phyloP scores from a whole-genome alignment of 352 stramenopile genomes.

The Globisporangium spiculum region DNA sequence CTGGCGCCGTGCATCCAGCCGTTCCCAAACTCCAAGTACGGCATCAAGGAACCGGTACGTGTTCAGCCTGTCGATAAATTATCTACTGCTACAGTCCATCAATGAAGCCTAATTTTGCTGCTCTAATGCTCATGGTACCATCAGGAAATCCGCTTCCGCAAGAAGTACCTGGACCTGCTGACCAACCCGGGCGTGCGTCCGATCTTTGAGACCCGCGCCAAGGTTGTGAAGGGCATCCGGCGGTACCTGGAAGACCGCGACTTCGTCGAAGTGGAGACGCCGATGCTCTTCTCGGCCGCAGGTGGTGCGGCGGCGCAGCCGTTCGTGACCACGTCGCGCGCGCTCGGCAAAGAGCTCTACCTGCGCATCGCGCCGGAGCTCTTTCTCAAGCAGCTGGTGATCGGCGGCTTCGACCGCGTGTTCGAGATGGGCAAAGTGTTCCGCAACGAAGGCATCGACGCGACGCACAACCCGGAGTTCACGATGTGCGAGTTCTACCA shows the following conservation, averaged over 20 bases:
- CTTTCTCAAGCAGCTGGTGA: constrained; percentile 96
- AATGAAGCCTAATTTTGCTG: background rate
- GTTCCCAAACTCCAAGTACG: constrained; percentile 93
- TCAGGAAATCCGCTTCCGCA: constrained; percentile 96
- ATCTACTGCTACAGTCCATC: too few relatives aligned
- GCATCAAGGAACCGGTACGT: constrained; percentile 83
- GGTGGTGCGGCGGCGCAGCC: constrained; percentile 96
- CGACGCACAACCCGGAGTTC: constrained; percentile 99
- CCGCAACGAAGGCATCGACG: constrained; percentile 97
- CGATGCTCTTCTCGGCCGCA: constrained; percentile 98
- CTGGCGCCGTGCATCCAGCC: constrained; percentile 94
- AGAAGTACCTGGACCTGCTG: constrained; percentile 99
- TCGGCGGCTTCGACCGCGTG: constrained; percentile 96
- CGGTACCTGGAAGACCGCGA: constrained; percentile 66
- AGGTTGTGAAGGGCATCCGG: constrained; percentile 67
- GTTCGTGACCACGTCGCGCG: constrained; percentile 98
- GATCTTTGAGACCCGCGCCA: constrained; percentile 92
- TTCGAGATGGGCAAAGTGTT: constrained; percentile 99
- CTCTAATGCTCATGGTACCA: background rate
- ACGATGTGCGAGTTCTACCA: constrained; percentile 99
- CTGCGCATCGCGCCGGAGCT: constrained; percentile 97
- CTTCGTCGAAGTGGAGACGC: constrained; percentile 94
- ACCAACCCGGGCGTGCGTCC: constrained; percentile 92
- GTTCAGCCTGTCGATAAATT: background rate
- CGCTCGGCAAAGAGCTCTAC: constrained; percentile 95